Evolutionary conservation across 164 flowering plant species (phyloP).

Genomic region (Buxus sempervirens): DNA sequence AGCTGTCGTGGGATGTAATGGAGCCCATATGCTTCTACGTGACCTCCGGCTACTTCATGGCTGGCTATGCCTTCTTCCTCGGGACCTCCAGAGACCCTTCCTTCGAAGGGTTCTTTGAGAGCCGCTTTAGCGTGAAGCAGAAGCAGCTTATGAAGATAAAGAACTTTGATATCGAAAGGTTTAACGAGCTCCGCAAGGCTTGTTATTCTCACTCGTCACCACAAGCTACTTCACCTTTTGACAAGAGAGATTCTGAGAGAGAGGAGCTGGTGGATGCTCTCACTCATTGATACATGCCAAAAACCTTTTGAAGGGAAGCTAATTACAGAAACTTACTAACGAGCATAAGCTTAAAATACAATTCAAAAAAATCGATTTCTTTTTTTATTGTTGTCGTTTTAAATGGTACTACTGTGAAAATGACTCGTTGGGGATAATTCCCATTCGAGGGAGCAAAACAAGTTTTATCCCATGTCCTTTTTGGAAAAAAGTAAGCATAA

Average conservation of each 20-base stretch:
- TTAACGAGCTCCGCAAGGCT: slow-evolving; percentile 36
- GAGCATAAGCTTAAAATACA: no score
- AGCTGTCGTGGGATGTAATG: slow-evolving; percentile 70
- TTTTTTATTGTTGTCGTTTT: no score
- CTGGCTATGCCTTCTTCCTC: slow-evolving; percentile 54
- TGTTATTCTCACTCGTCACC: slow-evolving; percentile 18
- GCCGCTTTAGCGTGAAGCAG: slow-evolving; percentile 46
- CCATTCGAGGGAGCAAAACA: no score
- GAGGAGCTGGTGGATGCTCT: slow-evolving; percentile 11
- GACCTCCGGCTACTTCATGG: slow-evolving; percentile 47
- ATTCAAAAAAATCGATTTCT: no score
- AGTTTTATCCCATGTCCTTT: no score
- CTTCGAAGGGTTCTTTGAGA: slow-evolving; percentile 48
- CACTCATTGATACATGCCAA: background rate
- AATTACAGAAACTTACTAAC: no score
- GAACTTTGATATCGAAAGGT: slow-evolving; percentile 46
- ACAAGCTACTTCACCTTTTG: background rate
- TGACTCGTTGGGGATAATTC: no score
- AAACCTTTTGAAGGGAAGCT: no score
- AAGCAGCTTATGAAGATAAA: slow-evolving; percentile 34
- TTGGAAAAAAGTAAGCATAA: no score
- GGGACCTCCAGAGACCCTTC: slow-evolving; percentile 58
- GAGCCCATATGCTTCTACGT: slow-evolving; percentile 67
- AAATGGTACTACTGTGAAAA: no score
- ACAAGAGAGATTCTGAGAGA: background rate